phyloP scores from a whole-genome alignment of 2,329 filamentous ascomycete genomes.

The Pseudogymnoascus sp. region DNA sequence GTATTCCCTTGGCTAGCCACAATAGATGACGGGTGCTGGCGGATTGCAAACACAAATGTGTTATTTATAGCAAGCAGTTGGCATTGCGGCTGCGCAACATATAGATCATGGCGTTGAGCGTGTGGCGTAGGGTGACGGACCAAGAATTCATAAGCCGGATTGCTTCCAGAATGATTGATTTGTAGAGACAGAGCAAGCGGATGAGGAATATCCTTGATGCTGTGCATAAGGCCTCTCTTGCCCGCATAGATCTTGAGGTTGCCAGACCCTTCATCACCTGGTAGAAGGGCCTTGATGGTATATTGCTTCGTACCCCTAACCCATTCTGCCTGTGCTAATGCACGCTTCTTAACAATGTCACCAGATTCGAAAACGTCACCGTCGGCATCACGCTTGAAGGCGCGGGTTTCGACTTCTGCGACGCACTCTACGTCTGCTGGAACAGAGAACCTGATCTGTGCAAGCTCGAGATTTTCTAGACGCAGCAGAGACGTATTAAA shows the following conservation, averaged over 20 bases:
- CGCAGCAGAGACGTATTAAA: slow-evolving; percentile 84
- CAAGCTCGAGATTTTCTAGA: slow-evolving; percentile 87
- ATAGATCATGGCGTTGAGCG: slow-evolving; percentile 94
- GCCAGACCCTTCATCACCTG: slow-evolving; percentile 84
- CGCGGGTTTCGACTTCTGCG: slow-evolving; percentile 82
- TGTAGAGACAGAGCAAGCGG: slow-evolving; percentile 84
- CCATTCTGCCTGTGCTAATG: slow-evolving; percentile 89
- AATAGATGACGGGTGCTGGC: slow-evolving; percentile 74
- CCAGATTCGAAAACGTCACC: slow-evolving; percentile 92
- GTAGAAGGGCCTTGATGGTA: slow-evolving; percentile 84
- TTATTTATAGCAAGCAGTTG: slow-evolving; percentile 84
- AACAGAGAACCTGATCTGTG: slow-evolving; percentile 80
- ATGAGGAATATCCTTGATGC: slow-evolving; percentile 92
- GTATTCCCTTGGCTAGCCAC: slow-evolving; percentile 28
- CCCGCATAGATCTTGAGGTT: slow-evolving; percentile 88
- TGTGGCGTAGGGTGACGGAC: slow-evolving; percentile 92
- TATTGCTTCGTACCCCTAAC: slow-evolving; percentile 79
- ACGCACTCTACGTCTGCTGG: slow-evolving; percentile 86
- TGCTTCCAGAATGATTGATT: slow-evolving; percentile 82
- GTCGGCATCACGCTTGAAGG: slow-evolving; percentile 73
- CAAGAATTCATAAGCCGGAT: slow-evolving; percentile 90
- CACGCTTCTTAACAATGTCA: slow-evolving; percentile 76
- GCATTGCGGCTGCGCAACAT: slow-evolving; percentile 94
- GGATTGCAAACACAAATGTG: slow-evolving; percentile 93
- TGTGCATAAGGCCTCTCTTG: slow-evolving; percentile 93